A percentile compares a stretch with the other conserved stretches of the same genome.
These are phyloP conservation scores for Nicotiana tomentosiformis DNA, from an alignment of 257 asterid species.

Conservation along the genomic window DNA sequence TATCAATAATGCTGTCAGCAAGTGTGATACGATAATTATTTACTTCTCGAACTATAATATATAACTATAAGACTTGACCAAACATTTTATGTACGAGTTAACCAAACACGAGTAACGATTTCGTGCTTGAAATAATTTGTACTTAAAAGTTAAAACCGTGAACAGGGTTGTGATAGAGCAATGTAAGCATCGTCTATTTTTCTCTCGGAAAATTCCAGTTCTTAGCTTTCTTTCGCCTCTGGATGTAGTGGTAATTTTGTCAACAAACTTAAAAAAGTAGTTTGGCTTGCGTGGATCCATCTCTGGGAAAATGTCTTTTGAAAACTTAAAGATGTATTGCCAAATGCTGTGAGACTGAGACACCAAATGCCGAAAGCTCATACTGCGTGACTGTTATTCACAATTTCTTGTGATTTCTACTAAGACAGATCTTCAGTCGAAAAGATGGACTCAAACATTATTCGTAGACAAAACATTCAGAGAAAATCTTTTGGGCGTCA, in stretches of 20 bases:
- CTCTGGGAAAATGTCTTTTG: background rate
- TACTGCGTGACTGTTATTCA: background rate
- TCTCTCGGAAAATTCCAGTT: too few relatives aligned
- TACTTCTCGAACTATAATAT: too few relatives aligned
- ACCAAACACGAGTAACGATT: background rate
- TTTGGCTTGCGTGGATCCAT: background rate
- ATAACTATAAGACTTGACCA: background rate
- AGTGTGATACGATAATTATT: background rate
- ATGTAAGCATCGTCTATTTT: background rate
- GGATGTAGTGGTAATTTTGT: too few relatives aligned
- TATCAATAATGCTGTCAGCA: too few relatives aligned
- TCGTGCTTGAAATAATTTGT: background rate
- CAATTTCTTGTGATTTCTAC: background rate
- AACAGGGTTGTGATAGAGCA: too few relatives aligned
- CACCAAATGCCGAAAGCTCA: background rate
- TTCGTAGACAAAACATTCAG: background rate
- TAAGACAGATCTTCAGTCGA: background rate
- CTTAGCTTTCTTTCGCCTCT: too few relatives aligned
- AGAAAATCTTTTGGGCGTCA: background rate
- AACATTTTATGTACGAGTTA: background rate
- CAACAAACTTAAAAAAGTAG: too few relatives aligned
- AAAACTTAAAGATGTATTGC: background rate
- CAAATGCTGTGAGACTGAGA: background rate
- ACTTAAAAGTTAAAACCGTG: too few relatives aligned
- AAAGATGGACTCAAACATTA: background rate